Evolutionary conservation across 495 filamentous ascomycete species (phyloP).

Genomic region (Aspergillus haitiensis): DNA sequence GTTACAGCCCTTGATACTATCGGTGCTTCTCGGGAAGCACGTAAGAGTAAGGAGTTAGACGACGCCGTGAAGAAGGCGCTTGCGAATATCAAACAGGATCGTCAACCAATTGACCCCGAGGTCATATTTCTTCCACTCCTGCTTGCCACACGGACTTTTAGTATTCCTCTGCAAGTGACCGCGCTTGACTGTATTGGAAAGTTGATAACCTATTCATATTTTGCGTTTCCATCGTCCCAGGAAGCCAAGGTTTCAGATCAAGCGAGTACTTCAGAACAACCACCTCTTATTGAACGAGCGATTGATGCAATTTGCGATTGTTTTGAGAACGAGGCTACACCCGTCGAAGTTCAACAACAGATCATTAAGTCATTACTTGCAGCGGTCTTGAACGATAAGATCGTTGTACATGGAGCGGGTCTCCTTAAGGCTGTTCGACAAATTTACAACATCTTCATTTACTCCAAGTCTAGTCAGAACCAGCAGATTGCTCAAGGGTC

Average conservation of each 20-base stretch:
- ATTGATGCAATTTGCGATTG: conserved; percentile 99
- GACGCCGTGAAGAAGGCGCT: conserved; percentile 80
- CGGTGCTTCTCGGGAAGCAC: conserved; percentile 81
- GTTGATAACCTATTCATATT: conserved; percentile 97
- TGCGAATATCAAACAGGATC: conserved; percentile 74
- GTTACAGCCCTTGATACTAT: conserved; percentile 90
- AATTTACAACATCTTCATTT: conserved; percentile 97
- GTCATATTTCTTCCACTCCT: conserved; percentile 87
- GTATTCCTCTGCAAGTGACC: conserved; percentile 78
- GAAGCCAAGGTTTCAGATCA: conserved; percentile 36
- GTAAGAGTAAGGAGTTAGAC: conserved; percentile 73
- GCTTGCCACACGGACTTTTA: conserved; percentile 80
- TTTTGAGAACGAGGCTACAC: conserved; percentile 93
- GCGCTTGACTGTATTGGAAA: conserved; percentile 98
- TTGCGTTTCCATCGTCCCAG: conserved; percentile 68
- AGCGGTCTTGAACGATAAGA: conserved; percentile 96
- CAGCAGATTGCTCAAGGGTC: conserved; percentile 97
- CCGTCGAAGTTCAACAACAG: conserved; percentile 87
- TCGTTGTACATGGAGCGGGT: conserved; percentile 95
- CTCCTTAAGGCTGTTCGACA: conserved; percentile 97
- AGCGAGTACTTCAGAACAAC: conserved; percentile 45
- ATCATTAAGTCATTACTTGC: conserved; percentile 96
- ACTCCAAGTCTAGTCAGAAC: conserved; percentile 86
- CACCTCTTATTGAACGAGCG: conserved; percentile 88
- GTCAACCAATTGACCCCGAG: conserved; percentile 74